Evolutionary conservation across 148 eudicot species (phyloP).

Genomic region (Nepenthes mirabilis): DNA sequence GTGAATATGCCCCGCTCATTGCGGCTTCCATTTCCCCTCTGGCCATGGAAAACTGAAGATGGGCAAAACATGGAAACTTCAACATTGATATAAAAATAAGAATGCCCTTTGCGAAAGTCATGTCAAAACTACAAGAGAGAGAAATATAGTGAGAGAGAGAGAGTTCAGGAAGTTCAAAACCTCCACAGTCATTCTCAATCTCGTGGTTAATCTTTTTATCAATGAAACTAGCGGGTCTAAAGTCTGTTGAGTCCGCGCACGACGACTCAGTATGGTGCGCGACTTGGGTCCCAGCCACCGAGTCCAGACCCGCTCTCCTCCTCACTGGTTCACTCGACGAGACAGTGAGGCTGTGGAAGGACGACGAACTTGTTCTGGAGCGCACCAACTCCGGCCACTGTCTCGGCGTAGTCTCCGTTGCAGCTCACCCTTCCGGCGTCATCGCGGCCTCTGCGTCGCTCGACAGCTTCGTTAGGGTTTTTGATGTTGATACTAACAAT

Average conservation of each 20-base stretch:
- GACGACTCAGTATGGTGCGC: conserved; percentile 78
- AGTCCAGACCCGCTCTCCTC: conserved; percentile 39
- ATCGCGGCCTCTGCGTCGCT: conserved; percentile 89
- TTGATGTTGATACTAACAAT: conserved; percentile 61
- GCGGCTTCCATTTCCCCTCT: too few species aligned
- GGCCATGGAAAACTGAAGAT: too few species aligned
- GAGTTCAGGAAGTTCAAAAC: neutral
- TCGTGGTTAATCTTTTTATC: conserved; percentile 10
- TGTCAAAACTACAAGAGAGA: too few species aligned
- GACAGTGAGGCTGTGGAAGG: conserved; percentile 61
- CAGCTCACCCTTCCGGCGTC: conserved; percentile 78
- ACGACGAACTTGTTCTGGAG: conserved; percentile 38
- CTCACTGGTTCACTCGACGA: conserved; percentile 89
- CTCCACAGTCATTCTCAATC: neutral
- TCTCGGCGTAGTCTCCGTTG: conserved; percentile 91
- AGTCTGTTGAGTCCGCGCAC: conserved; percentile 55
- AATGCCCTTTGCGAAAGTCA: too few species aligned
- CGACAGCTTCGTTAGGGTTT: conserved; percentile 81
- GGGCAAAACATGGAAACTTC: too few species aligned
- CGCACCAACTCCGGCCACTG: conserved; percentile 70
- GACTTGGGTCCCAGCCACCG: conserved; percentile 74
- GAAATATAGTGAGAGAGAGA: too few species aligned
- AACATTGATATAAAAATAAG: too few species aligned
- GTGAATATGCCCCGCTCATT: too few species aligned
- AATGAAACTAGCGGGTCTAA: conserved; percentile 74